phyloP scores from a whole-genome alignment of 805 yeast species.

The Schizosaccharomyces octosporus region DNA sequence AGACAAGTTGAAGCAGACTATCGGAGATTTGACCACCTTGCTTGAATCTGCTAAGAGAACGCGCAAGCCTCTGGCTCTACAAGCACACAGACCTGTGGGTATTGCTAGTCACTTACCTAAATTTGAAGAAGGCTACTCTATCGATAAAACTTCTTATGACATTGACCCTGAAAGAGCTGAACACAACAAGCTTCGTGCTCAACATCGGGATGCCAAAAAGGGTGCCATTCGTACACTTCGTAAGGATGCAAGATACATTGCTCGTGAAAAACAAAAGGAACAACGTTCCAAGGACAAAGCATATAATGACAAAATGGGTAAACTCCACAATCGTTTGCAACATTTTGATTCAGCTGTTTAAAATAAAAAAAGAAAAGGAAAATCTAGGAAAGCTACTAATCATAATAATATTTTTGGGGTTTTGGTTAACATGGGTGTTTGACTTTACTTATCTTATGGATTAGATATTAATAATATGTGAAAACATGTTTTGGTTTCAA shows the following conservation, averaged over 20 bases:
- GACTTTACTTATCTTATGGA: no score
- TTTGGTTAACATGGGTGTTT: no score
- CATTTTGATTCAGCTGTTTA: conserved; percentile 2
- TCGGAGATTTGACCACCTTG: conserved; percentile 25
- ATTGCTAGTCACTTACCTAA: conserved; percentile 70
- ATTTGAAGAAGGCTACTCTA: conserved; percentile 87
- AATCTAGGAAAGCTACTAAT: no score
- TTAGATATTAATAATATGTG: no score
- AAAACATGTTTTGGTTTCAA: no score
- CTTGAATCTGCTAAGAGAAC: conserved; percentile 23
- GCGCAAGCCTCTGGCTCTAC: conserved; percentile 52
- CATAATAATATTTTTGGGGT: no score
- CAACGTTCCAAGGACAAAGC: conserved; percentile 51
- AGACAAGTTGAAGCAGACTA: background rate
- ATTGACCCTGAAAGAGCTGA: conserved; percentile 62
- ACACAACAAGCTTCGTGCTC: conserved; percentile 53
- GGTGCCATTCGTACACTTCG: conserved; percentile 72
- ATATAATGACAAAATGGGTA: conserved; percentile 77
- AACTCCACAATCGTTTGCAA: conserved; percentile 60
- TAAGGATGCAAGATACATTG: conserved; percentile 64
- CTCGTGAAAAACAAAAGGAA: conserved; percentile 59
- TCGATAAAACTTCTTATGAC: conserved; percentile 80
- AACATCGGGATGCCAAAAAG: conserved; percentile 78
- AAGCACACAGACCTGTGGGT: conserved; percentile 61
- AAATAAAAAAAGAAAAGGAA: background rate